Evolutionary conservation across 257 asterid genomes (phyloP), one percentile per base, ranked within the genome.

Genomic region (Petunia axillaris): DNA sequence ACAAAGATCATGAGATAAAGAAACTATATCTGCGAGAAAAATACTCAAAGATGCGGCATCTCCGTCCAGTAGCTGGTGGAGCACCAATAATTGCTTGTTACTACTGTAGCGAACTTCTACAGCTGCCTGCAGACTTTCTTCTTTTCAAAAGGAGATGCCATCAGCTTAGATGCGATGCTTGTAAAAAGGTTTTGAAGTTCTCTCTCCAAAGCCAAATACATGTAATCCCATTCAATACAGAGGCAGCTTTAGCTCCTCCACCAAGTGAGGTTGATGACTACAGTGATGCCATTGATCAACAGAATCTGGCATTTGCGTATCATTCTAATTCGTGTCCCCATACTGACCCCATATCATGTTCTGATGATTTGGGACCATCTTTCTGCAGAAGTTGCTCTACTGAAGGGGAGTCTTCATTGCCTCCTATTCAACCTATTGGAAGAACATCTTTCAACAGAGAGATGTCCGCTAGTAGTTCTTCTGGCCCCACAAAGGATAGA

Each of bases 1-100:
- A 75, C 14, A 82, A 46, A 82, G 86, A 87, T 55, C 81, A 81
- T 36, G 91, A 83, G 81, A 84, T 74, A 58, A 87, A 80, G 80
- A 85, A 83, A 66, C 48, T 85, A 39, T 86, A 74, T 55, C 46
- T 76, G 57, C 85, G 89, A 77, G 94, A 92, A 83, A 89, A 83
- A 76, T 70, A 88, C 52, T 63, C 82, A 0, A 79, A 79, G 6
- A 92, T 84, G 85, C 85, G 87, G 25, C 93, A 85, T 79, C 82
- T 95, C 76, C 91, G 90, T 60, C 97, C 98, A 1, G 57, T 90
- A 58, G 94, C 94, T 1, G 94, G 97, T 67, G 99, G 95, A 74
- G 93, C 97, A 68, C 98, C 99, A 0, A 13, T 95, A 5, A 68
- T 95, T 53, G 73, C 89, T 58, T 95, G 99, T 67, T 89, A 88